Evolutionary conservation across 306 rosid species (phyloP), one percentile per base, ranked within the genome.

Genomic region (Acmispon strigosus): DNA sequence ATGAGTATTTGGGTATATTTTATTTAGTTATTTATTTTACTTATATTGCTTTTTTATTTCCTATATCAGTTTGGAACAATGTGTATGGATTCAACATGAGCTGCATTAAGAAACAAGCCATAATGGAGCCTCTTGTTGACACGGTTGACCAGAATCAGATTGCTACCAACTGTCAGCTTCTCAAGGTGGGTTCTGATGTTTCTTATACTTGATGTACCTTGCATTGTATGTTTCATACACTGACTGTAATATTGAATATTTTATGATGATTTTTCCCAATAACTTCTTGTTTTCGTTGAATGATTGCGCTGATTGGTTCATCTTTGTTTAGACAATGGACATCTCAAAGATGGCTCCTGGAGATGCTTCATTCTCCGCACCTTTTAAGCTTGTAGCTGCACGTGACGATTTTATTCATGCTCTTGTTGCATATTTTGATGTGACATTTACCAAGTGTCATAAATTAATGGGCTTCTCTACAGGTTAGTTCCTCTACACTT

Each of bases 31-130:
- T 42, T 66, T 12, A 51, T 0, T n/a, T 53, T 56, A 70, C 47
- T 59, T 3, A 37, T 15, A 29, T 20, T 32, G 41, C 49, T 6
- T 81, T 69, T 58, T 75, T 44, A 62, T 78, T 72, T 69, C 70
- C 62, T 55, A 5, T 53, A 58, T 55, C 81, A 94, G 99, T 94
- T 89, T 95, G 99, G 97, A 91, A 91, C 67, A 86, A 72, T 45
- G 99, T 95, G 12, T 95, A 95, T 79, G 97, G 96, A 55, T 95
- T 95, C 69, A 84, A 91, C 87, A 95, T 95, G 99, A 91, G 92
- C 81, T 95, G 97, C 92, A 95, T 95, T 78, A 95, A 91, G 89
- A 91, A 84, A 82, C 95, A 91, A 82, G 99, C 99, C 44, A 79
- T 95, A 82, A 84, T 81, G 83, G 99, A 95, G 90, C 99, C 99